Base-by-base conservation (phyloP, 176 grass and related monocot genomes). In the Leersia perrieri region DNA sequence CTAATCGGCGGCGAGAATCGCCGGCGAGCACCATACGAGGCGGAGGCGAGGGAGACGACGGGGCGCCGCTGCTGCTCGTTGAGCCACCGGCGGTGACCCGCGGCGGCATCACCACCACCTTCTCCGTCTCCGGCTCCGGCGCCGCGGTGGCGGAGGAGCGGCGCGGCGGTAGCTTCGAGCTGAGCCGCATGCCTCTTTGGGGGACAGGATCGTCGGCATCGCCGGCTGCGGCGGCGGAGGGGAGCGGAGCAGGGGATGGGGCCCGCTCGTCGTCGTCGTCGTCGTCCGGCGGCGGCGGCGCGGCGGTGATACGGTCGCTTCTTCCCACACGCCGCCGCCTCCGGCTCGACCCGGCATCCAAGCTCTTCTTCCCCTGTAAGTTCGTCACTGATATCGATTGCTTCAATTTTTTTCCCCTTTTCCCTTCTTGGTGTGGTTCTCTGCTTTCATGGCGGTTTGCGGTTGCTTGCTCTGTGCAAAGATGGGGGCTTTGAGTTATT, bases 361-460 rank as follows among this genome's bases (percentile, higher is more conserved):
- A 95, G 86, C 96, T 99, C 28, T 99, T 91, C 88, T 99, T 99
- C 81, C 92, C 92, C 68, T 99, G 96, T 95, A 81, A 36, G 89
- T 42, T 36, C 45, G 15, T 1, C 44, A 1, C 2, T 42, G 40
- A 8, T n/a, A n/a, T n/a, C n/a, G n/a, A n/a, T n/a, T n/a, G n/a
- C n/a, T n/a, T n/a, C n/a, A n/a, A n/a, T n/a, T 39, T 39, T 39
- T 11, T 36, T 23, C 12, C 20, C 53, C 80, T 66, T 53, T 5
- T 16, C 44, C 9, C 20, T 61, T 79, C 51, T 49, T 73, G 34
- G 5, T 62, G 60, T 14, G 44, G 65, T 69, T 66, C n/a, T 55
- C 34, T 85, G 28, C n/a, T 79, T 25, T 75, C 22, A 69, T 25
- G 39, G 33, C 58, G 41, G 25, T 64, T n/a, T n/a, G n/a, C n/a